Evolutionary conservation across 2,329 filamentous ascomycete species (phyloP), one percentile per base, ranked within the genome.

Genomic region (Geosmithia morbida): DNA sequence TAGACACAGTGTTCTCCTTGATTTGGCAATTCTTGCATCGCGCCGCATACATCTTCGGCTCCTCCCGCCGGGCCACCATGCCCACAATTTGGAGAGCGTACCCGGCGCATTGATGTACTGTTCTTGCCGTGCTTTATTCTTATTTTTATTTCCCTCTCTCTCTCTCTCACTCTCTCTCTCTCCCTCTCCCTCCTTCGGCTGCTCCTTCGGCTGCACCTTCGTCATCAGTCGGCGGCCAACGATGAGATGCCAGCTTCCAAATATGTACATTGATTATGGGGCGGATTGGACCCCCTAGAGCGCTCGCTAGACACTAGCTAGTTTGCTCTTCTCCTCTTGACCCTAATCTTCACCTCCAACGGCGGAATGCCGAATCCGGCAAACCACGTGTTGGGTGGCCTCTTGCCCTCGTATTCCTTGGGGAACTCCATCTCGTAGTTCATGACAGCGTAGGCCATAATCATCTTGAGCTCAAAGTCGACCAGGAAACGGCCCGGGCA

Each of bases 401-500:
- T 39, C 20, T 51, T 41, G 2, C 53, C 53, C 2, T 49, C 44
- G 17, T 53, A 49, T 44, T 41, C 48, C 19, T n/a, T 41, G 18
- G 26, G 49, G 18, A 47, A 50, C 46, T 48, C 48, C 7, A 64
- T 50, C 2, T 66, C 62, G 48, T 61, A 66, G 48, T 57, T 52
- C 45, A 59, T 50, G 26, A 65, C 50, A 33, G 60, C 57, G 47
- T 58, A 57, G 2, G 58, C 54, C 39, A 65, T 47, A 39, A 63
- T 51, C 56, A 65, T 57, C 57, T 66, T 65, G 51, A 66, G 59
- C 51, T 63, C 59, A 51, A 61, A 62, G n/a, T 57, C 56, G 16
- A 62, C 63, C 49, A 66, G 63, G 53, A 65, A 66, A 7, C 64
- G 55, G 2, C 65, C 64, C 0, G 65, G 64, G 46, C 64, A 67